Evolutionary conservation across 805 yeast species (phyloP).

Genomic region (Candida adriatica): DNA sequence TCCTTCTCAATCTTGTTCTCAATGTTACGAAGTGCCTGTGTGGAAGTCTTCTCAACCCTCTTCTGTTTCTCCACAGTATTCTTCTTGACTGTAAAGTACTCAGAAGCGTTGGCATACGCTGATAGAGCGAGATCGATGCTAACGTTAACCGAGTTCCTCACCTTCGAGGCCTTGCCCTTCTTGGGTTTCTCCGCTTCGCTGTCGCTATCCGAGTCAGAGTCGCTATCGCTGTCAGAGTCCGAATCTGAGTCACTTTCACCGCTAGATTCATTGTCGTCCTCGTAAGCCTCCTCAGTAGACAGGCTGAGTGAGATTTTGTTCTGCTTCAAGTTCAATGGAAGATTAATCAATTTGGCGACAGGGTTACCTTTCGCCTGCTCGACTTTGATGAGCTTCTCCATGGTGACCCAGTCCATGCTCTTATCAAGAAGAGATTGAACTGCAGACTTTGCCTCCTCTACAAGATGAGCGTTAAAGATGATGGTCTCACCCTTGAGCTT

Average conservation of each 20-base stretch:
- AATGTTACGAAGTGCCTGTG: slow-evolving; percentile 74
- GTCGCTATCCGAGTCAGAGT: slow-evolving; percentile 13
- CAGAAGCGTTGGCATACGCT: slow-evolving; percentile 84
- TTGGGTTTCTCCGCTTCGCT: slow-evolving; percentile 6
- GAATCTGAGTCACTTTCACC: slow-evolving; percentile 21
- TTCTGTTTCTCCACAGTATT: slow-evolving; percentile 69
- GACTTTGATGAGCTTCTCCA: slow-evolving; percentile 63
- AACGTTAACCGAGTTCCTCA: slow-evolving; percentile 35
- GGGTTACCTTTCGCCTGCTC: slow-evolving; percentile 63
- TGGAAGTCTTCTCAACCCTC: slow-evolving; percentile 73
- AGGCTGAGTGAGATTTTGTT: slow-evolving; percentile 57
- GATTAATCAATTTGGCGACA: slow-evolving; percentile 53
- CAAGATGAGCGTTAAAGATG: slow-evolving; percentile 58
- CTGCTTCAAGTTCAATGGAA: slow-evolving; percentile 65
- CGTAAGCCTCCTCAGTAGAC: slow-evolving; percentile 37
- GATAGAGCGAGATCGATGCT: slow-evolving; percentile 63
- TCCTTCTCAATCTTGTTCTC: slow-evolving; percentile 72
- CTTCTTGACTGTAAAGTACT: slow-evolving; percentile 72
- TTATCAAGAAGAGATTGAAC: slow-evolving; percentile 65
- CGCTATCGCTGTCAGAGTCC: too few species aligned
- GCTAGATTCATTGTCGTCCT: slow-evolving; percentile 27
- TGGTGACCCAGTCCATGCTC: slow-evolving; percentile 92
- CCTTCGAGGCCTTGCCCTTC: slow-evolving; percentile 8
- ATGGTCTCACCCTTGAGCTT: slow-evolving; percentile 67
- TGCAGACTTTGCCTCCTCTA: slow-evolving; percentile 63